phyloP scores from a whole-genome alignment of 305 asterid genomes.

The Solanum hybrid region DNA sequence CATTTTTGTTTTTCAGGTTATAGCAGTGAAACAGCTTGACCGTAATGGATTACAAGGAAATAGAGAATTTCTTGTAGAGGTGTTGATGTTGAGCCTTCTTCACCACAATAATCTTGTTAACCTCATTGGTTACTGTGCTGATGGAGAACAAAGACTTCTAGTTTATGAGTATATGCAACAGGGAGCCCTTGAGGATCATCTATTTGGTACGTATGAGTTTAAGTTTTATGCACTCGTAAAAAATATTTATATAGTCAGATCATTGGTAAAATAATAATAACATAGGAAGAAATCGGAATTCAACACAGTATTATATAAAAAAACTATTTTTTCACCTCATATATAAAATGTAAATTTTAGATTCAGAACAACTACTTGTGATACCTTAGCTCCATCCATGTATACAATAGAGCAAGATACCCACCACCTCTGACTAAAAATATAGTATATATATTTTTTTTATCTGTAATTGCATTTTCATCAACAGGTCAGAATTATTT shows the following conservation, averaged over 20 bases:
- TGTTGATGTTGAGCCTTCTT: constrained; percentile 28
- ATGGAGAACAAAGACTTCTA: constrained; percentile 35
- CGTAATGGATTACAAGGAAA: constrained; percentile 38
- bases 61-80: constrained; percentile 35
- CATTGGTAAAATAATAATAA: background rate
- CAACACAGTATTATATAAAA: background rate
- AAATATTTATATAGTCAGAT: background rate
- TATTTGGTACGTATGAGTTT: background rate
- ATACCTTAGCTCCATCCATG: background rate
- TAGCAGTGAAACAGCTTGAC: constrained; percentile 40
- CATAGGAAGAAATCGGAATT: background rate
- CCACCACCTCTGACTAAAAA: background rate
- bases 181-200: constrained; percentile 32
- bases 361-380: background rate
- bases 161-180: constrained; percentile 31
- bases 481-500: background rate
- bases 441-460: too few relatives aligned
- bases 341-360: background rate
- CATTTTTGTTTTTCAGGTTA: constrained; percentile 9
- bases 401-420: background rate
- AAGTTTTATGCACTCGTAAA: background rate
- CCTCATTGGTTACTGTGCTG: constrained; percentile 32
- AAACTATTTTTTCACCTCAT: background rate
- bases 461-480: background rate
- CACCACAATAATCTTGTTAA: constrained; percentile 28